A percentile compares a stretch with the other conserved stretches of the same genome.
Evolutionary conservation across 2,329 filamentous ascomycete species (phyloP).

Genomic region (Saccharata proteae): DNA sequence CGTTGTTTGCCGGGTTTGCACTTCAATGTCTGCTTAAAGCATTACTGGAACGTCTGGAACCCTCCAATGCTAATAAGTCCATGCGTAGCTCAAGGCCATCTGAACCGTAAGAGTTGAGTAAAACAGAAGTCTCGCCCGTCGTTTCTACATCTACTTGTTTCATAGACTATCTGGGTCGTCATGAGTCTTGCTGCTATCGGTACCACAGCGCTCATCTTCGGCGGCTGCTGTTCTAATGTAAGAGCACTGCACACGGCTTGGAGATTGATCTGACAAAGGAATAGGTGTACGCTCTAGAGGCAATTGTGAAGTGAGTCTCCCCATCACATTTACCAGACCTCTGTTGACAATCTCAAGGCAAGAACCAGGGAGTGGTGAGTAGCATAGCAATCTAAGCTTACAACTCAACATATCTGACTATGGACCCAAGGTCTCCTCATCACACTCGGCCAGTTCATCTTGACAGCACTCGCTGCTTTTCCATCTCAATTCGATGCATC

Average conservation of each 20-base stretch:
- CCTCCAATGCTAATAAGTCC: too few species aligned
- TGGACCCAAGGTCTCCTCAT: constrained; percentile 52
- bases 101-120: too few species aligned
- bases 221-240: constrained; percentile 90
- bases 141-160: too few species aligned
- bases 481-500: constrained; percentile 36
- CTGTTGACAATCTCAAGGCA: constrained; percentile 41
- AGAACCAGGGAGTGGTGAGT: constrained; percentile 67
- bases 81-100: too few species aligned
- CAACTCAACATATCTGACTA: background rate
- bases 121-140: too few species aligned
- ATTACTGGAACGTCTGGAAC: too few species aligned
- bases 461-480: constrained; percentile 51
- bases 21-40: too few species aligned
- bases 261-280: too few species aligned
- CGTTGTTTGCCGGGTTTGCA: too few species aligned
- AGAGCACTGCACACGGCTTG: too few species aligned
- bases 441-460: constrained; percentile 38
- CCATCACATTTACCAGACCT: constrained; percentile 7
- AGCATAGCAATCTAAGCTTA: background rate
- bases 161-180: too few species aligned
- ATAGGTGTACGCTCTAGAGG: constrained; percentile 93
- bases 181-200: constrained; percentile 21
- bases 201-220: constrained; percentile 82
- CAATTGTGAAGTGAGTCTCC: constrained; percentile 71